Evolutionary conservation across 768 basidiomycete genomes (phyloP), one percentile per base, ranked within the genome.

Genomic region (Cystobasidium ongulense): DNA sequence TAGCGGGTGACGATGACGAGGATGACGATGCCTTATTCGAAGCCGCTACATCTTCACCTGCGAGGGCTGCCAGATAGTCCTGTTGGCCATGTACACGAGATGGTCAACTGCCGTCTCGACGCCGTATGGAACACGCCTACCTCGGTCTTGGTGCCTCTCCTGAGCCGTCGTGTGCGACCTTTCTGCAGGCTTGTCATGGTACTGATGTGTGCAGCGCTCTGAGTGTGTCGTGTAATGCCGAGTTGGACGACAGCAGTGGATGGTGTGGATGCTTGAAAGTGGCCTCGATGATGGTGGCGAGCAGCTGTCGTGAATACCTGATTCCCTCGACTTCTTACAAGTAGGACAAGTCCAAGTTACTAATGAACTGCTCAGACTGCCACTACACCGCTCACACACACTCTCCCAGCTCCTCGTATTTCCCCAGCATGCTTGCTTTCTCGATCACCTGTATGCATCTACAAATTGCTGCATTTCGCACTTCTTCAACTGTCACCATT

Each of bases 101-200:
- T 11, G 15, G 11, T 59, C 57, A 59, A 25, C 11, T 59, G 11
- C 11, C 29, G 25, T 59, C 57, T 8, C 27, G 62, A 36, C n/a
- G n/a, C n/a, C n/a, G 25, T 35, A 18, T 8, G 62, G 7, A 17
- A 18, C n/a, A 25, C 17, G 68, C 54, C 10, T 38, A 71, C 68
- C 50, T 54, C 68, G 5, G 68, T 71, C 53, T 59, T 54, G 27
- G 68, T 71, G 25, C 68, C 68, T 71, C 68, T 11, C 39, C 68
- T 7, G 3, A 71, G 68, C 13, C 68, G 68, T 21, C 68, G 31
- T 29, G 29, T 21, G 21, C 15, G 57, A 59, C 23, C 23, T 23
- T 59, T 59, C 57, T 59, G 57, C 4, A 5, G 11, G 25, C 25
- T 23, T 59, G 3, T 27, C 33, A 59, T 27, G 33, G 57, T 27